Base-by-base conservation (phyloP, 139 green algal species). In the Chlorella sp. region DNA sequence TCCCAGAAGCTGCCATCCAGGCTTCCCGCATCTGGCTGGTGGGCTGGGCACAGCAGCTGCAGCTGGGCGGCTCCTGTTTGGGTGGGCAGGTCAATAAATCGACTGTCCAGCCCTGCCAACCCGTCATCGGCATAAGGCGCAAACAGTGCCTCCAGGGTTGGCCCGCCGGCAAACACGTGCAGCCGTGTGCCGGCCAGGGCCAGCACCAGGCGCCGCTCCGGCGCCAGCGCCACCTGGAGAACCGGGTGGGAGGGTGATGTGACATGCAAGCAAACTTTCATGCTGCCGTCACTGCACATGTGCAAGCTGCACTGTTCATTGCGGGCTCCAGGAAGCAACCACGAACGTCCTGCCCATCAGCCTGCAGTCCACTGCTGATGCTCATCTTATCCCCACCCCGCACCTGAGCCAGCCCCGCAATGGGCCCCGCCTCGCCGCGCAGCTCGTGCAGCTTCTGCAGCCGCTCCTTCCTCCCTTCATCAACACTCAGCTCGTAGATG, bases 181-280 rank as follows among this genome's bases (percentile, higher is more conserved):
- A 96, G 87, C 21, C 90, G 89, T 2, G 84, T 81, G 41, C 88
- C 83, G 21, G 91, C 95, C 36, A 92, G 85, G 23, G 91, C 83
- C 74, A 97, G 80, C 62, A 96, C 89, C 56, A 94, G 82, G 12
- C 76, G 76, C 26, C 63, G 63, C 4, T 72, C 36, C 9, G 57
- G 20, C 17, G 57, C 57, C 36, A 82, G 76, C 57, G 36, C 57
- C 36, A 82, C 57, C 76, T 82, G 76, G 26, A 47, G 32, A 23
- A 3, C 62, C 9, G 62, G 23, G 23, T 32, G 25, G 20, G 26
- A 36, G 36, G 63, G 23, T n/a, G 25, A n/a, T 30, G 32, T 69
- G 63, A n/a, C n/a, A n/a, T n/a, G n/a, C n/a, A n/a, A n/a, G n/a
- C n/a, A n/a, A n/a, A n/a, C n/a, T n/a, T n/a, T n/a, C n/a, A n/a